Evolutionary conservation across 2,329 filamentous ascomycete species (phyloP).

Genomic region (Plectosphaerella cucumerina): DNA sequence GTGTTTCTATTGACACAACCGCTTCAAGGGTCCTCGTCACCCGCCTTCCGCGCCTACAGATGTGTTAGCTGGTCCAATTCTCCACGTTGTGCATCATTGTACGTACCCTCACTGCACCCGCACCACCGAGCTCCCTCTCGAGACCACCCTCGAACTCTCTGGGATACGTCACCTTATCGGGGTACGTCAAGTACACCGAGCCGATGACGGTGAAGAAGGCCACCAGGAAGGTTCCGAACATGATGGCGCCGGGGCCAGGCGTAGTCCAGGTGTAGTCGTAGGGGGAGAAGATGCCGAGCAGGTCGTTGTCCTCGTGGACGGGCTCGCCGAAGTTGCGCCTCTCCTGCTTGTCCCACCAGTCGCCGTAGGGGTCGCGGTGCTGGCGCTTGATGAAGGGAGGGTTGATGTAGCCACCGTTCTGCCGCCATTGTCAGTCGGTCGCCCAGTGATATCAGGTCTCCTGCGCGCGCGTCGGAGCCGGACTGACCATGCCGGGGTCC

Average conservation of each 20-base stretch:
- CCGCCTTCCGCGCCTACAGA: neutral
- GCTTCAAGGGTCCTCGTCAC: slow-evolving; percentile 1
- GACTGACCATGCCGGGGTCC: slow-evolving; percentile 62
- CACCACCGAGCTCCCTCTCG: slow-evolving; percentile 70
- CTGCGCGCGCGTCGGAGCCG: neutral
- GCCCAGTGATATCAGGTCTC: slow-evolving; percentile 11
- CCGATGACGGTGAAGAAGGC: slow-evolving; percentile 62
- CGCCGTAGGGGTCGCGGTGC: slow-evolving; percentile 85
- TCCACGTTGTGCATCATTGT: neutral
- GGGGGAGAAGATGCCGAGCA: slow-evolving; percentile 83
- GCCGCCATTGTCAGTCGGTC: neutral
- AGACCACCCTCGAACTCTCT: slow-evolving; percentile 70
- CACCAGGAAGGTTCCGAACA: slow-evolving; percentile 64
- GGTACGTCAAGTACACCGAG: slow-evolving; percentile 64
- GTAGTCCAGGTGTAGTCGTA: slow-evolving; percentile 83
- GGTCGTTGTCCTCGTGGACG: slow-evolving; percentile 93
- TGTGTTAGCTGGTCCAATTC: neutral
- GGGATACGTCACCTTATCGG: slow-evolving; percentile 66
- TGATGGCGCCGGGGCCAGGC: slow-evolving; percentile 63
- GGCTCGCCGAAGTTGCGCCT: slow-evolving; percentile 95
- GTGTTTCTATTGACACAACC: neutral
- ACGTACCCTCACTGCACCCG: slow-evolving; percentile 63
- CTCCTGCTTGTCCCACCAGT: slow-evolving; percentile 98
- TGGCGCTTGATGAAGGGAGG: slow-evolving; percentile 78
- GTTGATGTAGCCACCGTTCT: slow-evolving; percentile 85